Evolutionary conservation across 805 yeast species (phyloP).

Genomic region (Starmerella floris): DNA sequence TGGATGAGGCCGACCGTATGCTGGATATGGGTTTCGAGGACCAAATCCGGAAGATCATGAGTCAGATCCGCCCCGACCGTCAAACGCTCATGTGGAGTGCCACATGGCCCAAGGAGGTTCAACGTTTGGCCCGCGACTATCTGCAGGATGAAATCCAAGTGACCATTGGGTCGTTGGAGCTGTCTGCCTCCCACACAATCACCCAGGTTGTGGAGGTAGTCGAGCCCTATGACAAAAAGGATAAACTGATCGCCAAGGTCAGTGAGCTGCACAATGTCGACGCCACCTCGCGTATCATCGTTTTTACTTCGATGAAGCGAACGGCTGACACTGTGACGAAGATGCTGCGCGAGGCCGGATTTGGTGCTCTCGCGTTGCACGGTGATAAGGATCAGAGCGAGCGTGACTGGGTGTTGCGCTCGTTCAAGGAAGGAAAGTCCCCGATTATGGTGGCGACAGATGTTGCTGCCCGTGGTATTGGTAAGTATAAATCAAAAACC

Average conservation of each 20-base stretch:
- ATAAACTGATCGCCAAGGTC: constrained; percentile 69
- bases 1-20: constrained; percentile 99
- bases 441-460: constrained; percentile 99
- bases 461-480: constrained; percentile 98
- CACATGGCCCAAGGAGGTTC: constrained; percentile 98
- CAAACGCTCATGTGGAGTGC: constrained; percentile 99
- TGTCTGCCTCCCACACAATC: constrained; percentile 92
- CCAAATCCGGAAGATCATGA: constrained; percentile 94
- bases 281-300: constrained; percentile 60
- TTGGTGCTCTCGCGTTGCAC: constrained; percentile 97
- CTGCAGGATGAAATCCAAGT: constrained; percentile 90
- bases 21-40: constrained; percentile 99
- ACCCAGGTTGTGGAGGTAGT: constrained; percentile 87
- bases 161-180: constrained; percentile 87
- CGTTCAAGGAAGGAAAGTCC: constrained; percentile 82
- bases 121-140: constrained; percentile 82
- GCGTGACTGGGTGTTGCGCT: constrained; percentile 96
- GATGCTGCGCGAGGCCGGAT: constrained; percentile 87
- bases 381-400: constrained; percentile 97
- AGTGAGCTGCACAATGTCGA: constrained; percentile 54
- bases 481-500: constrained; percentile 16
- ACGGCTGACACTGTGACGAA: constrained; percentile 91
- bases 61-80: constrained; percentile 98
- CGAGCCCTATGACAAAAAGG: constrained; percentile 87
- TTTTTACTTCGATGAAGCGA: constrained; percentile 95